Evolutionary conservation across 495 filamentous ascomycete genomes (phyloP).

Genomic region (Bacidia gigantensis): DNA sequence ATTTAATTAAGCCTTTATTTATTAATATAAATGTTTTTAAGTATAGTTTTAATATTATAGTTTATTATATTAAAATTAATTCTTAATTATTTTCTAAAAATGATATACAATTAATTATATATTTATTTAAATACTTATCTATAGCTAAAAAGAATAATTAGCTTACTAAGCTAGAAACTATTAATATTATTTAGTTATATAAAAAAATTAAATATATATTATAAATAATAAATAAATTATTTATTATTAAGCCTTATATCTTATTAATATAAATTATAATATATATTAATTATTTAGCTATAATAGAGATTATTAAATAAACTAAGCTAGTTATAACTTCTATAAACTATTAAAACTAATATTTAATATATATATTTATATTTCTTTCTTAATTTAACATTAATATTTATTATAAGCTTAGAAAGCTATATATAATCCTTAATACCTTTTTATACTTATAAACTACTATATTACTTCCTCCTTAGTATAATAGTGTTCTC

Average conservation of each 20-base stretch:
- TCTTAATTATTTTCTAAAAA: background rate
- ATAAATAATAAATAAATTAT: background rate
- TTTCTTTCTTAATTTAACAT: background rate
- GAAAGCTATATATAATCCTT: background rate
- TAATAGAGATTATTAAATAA: background rate
- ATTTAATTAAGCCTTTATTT: background rate
- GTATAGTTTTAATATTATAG: background rate
- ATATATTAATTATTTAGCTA: background rate
- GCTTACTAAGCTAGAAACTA: background rate
- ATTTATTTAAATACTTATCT: background rate
- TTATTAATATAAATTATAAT: slow-evolving; percentile 1
- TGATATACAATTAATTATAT: slow-evolving; percentile 3
- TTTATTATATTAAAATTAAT: slow-evolving; percentile 5
- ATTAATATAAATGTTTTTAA: slow-evolving; percentile 1
- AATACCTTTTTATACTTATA: background rate
- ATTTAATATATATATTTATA: slow-evolving; percentile 1
- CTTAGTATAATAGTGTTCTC: background rate
- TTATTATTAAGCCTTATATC: background rate
- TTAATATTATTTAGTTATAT: background rate
- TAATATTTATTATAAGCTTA: background rate
- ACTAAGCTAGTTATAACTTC: background rate
- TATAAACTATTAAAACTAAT: background rate
- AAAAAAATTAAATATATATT: background rate
- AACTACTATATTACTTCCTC: background rate
- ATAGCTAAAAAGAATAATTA: background rate